Percentiles rank a stretch among this genome's conserved stretches.
Conservation (phyloP, 2,329 filamentous ascomycete species). For the Sphaerostilbella broomeana region DNA sequence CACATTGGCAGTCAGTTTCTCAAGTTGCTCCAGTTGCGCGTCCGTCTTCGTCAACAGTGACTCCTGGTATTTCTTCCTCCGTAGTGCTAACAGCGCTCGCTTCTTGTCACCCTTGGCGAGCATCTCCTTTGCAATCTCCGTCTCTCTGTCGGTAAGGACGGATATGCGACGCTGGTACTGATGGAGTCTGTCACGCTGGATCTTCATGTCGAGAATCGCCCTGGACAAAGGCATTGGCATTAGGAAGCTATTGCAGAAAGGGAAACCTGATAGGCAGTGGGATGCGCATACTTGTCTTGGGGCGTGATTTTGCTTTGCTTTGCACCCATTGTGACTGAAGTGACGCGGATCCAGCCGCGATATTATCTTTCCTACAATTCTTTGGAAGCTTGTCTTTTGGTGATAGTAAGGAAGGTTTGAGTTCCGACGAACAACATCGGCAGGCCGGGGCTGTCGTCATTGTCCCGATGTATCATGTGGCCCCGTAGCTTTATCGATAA, state of each 20-base stretch:
- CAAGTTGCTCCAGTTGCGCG: conserved; percentile 85
- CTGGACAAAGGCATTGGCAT: conserved; percentile 49
- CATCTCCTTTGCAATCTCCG: conserved; percentile 76
- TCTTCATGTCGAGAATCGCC: conserved; percentile 96
- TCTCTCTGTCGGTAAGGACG: conserved; percentile 79
- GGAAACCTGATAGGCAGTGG: conserved; percentile 13
- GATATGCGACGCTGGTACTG: conserved; percentile 92
- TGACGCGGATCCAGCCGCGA: conserved; percentile 8
- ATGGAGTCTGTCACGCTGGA: conserved; percentile 92
- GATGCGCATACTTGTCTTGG: conserved; percentile 68
- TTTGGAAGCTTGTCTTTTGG: not conserved
- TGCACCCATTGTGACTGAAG: conserved; percentile 42
- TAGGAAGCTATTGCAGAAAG: too few relatives aligned
- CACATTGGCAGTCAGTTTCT: conserved; percentile 79
- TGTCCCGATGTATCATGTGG: conserved; percentile 10
- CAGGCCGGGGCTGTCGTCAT: conserved; percentile 13
- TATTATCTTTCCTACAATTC: not conserved
- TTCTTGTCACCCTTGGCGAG: conserved; percentile 72
- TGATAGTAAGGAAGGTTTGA: not conserved
- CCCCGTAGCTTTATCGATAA: conserved; percentile 13
- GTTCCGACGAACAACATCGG: not conserved
- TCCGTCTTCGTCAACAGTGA: conserved; percentile 84
- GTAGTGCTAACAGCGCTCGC: conserved; percentile 77
- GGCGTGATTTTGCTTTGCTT: conserved; percentile 52
- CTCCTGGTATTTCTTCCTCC: conserved; percentile 96